Evolutionary conservation across 2,329 filamentous ascomycete genomes (phyloP), one percentile per base, ranked within the genome.

Genomic region (Leptographium procerum): DNA sequence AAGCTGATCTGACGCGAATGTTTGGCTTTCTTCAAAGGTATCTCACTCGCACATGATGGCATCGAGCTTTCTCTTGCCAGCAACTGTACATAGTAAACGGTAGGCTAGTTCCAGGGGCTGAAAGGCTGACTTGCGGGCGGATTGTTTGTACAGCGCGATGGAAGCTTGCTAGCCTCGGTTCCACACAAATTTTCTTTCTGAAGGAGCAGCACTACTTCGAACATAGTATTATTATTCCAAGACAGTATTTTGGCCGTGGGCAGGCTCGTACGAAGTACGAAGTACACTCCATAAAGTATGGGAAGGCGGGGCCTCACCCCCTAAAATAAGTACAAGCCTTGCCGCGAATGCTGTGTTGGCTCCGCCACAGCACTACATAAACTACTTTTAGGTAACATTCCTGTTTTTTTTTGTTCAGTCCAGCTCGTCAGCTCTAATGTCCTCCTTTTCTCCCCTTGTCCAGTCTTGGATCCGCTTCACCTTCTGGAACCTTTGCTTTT

Each of bases 401-500:
- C 54, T 31, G 29, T 24, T 53, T 34, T 33, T 52, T 29, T 28
- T 33, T 53, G 34, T 8, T 34, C 51, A 50, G 47, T 43, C 34
- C 9, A 45, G 24, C 48, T 56, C 31, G 47, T 13, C 47, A 50
- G 24, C 24, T 50, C 24, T 29, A 50, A 50, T 50, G 47, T 36
- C 26, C 34, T 51, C 54, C 52, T 43, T 19, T 33, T 26, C 29
- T 40, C 47, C 40, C 40, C 40, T 43, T 43, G 40, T 43, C 40
- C 40, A 16, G 40, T 43, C 40, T 43, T 43, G 40, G 48, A 31
- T 40, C 29, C 16, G 52, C 47, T 33, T 36, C 52, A 40, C 58
- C 19, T 51, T 40, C 53, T 59, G 52, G 43, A 50, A 50, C 47
- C 47, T 28, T 50, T 24, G n/a, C 29, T 63, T 60, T 58, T 36